These are phyloP conservation scores for Aspergillus mulundensis DNA, from an alignment of 495 filamentous ascomycete genomes.

Conservation along the genomic window DNA sequence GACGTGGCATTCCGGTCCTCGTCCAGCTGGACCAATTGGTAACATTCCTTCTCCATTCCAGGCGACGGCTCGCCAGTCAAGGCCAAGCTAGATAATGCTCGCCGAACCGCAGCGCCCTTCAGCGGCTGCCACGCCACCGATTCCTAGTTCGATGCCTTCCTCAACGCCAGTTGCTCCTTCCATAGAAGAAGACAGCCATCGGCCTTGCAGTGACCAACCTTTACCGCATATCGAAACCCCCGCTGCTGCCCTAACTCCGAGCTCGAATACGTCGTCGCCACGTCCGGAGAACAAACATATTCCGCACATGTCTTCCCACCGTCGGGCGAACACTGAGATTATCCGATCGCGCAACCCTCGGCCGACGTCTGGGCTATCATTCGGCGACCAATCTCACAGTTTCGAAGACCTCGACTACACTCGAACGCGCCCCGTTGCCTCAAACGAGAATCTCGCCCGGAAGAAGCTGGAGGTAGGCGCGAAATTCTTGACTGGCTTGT, in stretches of 20 bases:
- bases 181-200: conserved; percentile 6
- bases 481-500: conserved; percentile 46
- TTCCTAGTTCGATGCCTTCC: conserved; percentile 8
- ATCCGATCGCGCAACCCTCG: conserved; percentile 27
- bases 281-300: conserved; percentile 19
- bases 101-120: conserved; percentile 18
- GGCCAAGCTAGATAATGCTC: conserved; percentile 17
- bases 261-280: conserved; percentile 15
- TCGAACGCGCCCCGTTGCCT: conserved; percentile 14
- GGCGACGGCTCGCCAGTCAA: conserved; percentile 16
- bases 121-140: conserved; percentile 17
- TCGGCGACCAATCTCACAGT: conserved; percentile 21
- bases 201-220: conserved; percentile 16
- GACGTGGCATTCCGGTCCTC: conserved; percentile 36
- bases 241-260: conserved; percentile 17
- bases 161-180: conserved; percentile 10
- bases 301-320: conserved; percentile 29
- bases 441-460: conserved; percentile 33
- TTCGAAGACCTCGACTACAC: conserved; percentile 22
- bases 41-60: conserved; percentile 21
- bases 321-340: conserved; percentile 42
- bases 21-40: conserved; percentile 23
- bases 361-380: conserved; percentile 12
- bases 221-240: conserved; percentile 14
- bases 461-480: conserved; percentile 42